Evolutionary conservation across 2,329 filamentous ascomycete species (phyloP).

Genomic region (Pestalotiopsis sp.): DNA sequence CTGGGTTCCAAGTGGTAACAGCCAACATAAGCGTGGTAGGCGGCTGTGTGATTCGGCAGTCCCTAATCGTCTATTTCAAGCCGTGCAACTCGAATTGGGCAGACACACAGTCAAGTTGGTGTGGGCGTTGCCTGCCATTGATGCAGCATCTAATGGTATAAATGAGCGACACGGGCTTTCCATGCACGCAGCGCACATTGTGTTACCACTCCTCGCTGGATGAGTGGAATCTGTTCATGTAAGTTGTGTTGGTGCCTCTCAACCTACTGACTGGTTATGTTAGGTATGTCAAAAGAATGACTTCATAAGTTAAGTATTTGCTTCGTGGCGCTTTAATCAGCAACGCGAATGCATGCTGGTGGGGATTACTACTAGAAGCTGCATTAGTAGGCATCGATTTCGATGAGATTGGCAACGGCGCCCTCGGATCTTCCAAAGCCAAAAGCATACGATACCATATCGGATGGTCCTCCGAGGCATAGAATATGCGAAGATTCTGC

Average conservation of each 20-base stretch:
- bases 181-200: not conserved
- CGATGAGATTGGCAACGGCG: not conserved
- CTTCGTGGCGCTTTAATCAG: not conserved
- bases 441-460: not conserved
- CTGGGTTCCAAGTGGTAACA: not conserved
- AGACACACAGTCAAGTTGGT: not conserved
- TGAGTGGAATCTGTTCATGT: not conserved
- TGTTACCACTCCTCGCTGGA: not conserved
- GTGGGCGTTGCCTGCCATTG: not conserved
- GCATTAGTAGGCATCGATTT: not conserved
- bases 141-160: not conserved
- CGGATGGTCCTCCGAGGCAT: not conserved
- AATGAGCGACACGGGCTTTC: not conserved
- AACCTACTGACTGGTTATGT: not conserved
- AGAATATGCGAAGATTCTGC: not conserved
- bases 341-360: constrained; percentile 9
- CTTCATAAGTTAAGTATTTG: constrained; percentile 11
- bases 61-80: not conserved
- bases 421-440: not conserved
- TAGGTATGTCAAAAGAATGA: constrained; percentile 5
- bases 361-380: constrained; percentile 7
- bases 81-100: not conserved
- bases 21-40: not conserved
- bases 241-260: not conserved
- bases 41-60: not conserved